These are phyloP conservation scores for Xylariaceae sp. DNA, from an alignment of 2,329 filamentous ascomycete species.

Conservation along the genomic window DNA sequence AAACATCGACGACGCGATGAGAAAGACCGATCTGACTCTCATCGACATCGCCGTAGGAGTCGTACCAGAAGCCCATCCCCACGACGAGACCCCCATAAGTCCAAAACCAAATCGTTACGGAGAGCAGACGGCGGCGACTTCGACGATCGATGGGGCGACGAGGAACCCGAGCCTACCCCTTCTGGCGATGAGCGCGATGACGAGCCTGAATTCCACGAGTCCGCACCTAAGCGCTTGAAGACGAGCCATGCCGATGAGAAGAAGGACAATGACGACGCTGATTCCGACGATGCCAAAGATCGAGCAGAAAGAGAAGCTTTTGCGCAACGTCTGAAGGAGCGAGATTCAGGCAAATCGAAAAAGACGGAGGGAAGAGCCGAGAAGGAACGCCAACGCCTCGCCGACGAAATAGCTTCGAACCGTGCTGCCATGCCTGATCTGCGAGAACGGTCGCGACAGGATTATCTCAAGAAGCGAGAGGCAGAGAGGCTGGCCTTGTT, in stretches of 20 bases:
- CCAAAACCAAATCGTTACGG: slow-evolving; percentile 40
- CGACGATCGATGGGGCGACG: slow-evolving; percentile 79
- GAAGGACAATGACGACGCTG: slow-evolving; percentile 39
- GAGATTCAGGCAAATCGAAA: slow-evolving; percentile 67
- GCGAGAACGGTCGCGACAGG: slow-evolving; percentile 78
- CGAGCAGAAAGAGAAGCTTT: slow-evolving; percentile 75
- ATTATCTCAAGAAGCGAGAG: slow-evolving; percentile 92
- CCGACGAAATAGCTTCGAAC: slow-evolving; percentile 64
- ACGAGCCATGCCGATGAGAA: slow-evolving; percentile 52
- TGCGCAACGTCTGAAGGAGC: slow-evolving; percentile 67
- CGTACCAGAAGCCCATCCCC: slow-evolving; percentile 31
- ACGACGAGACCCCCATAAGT: slow-evolving; percentile 22
- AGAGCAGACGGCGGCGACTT: slow-evolving; percentile 50
- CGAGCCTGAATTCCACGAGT: slow-evolving; percentile 61
- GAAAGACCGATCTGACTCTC: slow-evolving; percentile 7
- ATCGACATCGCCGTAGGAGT: slow-evolving; percentile 19
- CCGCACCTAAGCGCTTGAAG: slow-evolving; percentile 67
- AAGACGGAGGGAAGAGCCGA: slow-evolving; percentile 58
- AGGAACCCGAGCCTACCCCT: slow-evolving; percentile 53
- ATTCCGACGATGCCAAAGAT: slow-evolving; percentile 64
- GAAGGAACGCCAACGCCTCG: slow-evolving; percentile 58
- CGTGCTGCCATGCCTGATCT: slow-evolving; percentile 74
- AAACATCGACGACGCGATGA: slow-evolving; percentile 32
- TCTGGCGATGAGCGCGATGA: slow-evolving; percentile 47
- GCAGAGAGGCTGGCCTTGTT: slow-evolving; percentile 80